Conservation (phyloP, 192 early-diverging fungal species). For the Umbelopsis vinacea region DNA sequence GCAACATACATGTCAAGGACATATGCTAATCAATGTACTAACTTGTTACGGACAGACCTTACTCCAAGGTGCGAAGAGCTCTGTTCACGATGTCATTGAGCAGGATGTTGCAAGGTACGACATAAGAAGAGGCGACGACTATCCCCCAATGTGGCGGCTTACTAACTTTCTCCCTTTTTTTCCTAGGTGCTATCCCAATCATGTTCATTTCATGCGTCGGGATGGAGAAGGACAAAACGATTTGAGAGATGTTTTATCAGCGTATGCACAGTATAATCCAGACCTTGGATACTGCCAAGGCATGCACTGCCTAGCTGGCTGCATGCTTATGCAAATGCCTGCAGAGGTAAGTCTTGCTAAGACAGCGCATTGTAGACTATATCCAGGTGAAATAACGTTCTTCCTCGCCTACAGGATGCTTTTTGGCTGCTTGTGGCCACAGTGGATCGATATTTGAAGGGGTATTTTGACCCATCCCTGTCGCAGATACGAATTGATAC, state of each 20-base stretch:
- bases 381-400: not conserved
- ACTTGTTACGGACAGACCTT: not conserved
- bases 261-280: slow-evolving; percentile 88
- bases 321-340: slow-evolving; percentile 87
- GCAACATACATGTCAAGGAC: no score
- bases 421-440: slow-evolving; percentile 89
- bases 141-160: not conserved
- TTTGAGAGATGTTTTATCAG: slow-evolving; percentile 77
- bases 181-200: slow-evolving; percentile 91
- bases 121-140: not conserved
- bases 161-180: not conserved
- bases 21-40: no score
- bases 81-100: slow-evolving; percentile 91
- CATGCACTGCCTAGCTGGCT: slow-evolving; percentile 91
- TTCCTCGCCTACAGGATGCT: slow-evolving; percentile 61
- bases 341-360: slow-evolving; percentile 49
- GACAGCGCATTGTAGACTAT: not conserved
- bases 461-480: slow-evolving; percentile 78
- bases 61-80: slow-evolving; percentile 18
- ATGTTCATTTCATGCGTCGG: slow-evolving; percentile 74
- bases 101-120: slow-evolving; percentile 67
- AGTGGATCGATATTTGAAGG: slow-evolving; percentile 73
- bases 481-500: slow-evolving; percentile 82
- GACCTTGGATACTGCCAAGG: slow-evolving; percentile 94
- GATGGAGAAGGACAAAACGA: slow-evolving; percentile 77